Conservation (phyloP, 2,329 filamentous ascomycete species). For the Verticillium zaregamsianum region DNA sequence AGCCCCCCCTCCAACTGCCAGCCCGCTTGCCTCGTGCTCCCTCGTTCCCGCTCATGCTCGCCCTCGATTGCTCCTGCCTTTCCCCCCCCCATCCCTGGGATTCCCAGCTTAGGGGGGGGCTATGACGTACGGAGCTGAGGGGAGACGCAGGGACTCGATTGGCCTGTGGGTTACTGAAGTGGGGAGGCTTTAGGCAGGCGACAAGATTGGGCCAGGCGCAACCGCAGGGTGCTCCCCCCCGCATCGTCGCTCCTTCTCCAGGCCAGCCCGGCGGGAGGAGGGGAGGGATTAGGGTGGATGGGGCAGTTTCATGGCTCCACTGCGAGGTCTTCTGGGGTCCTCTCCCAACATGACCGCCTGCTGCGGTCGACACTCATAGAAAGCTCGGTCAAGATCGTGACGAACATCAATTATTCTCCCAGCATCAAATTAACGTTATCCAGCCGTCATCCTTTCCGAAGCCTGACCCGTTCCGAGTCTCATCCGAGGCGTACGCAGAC, state of each 20-base stretch:
- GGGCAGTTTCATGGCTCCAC: no score
- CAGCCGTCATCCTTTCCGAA: not conserved
- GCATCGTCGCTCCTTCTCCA: no score
- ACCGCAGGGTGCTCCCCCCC: no score
- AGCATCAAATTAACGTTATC: not conserved
- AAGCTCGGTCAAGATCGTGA: no score
- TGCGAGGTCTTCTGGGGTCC: no score
- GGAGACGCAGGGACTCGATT: not conserved
- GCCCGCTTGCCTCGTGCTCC: not conserved
- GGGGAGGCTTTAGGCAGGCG: not conserved
- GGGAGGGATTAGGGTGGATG: no score
- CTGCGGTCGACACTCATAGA: no score
- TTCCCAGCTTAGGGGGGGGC: not conserved
- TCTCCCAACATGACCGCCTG: no score
- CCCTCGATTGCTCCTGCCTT: not conserved
- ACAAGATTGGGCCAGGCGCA: not conserved
- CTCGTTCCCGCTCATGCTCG: not conserved
- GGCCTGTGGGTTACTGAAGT: not conserved
- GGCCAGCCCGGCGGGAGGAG: no score
- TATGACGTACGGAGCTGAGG: conserved; percentile 1
- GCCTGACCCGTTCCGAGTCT: not conserved
- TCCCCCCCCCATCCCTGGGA: not conserved
- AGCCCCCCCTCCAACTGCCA: not conserved
- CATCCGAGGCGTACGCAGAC: not conserved
- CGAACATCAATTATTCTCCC: no score